A percentile compares a stretch with the other conserved stretches of the same genome.
Evolutionary conservation across 129 eudicot species (phyloP).

Genomic region (Helianthus tuberosus): DNA sequence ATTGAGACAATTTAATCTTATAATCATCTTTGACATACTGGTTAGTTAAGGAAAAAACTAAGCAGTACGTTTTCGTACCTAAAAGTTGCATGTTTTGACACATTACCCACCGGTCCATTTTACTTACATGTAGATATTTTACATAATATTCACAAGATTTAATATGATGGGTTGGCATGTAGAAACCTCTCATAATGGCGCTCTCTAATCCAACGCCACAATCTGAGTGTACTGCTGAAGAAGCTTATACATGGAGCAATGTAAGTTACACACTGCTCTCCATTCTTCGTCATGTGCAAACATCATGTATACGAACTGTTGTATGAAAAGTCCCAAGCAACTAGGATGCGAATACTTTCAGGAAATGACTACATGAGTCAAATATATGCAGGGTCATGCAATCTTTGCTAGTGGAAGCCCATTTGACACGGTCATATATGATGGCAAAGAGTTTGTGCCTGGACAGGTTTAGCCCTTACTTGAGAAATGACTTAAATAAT

Average conservation of each 20-base stretch:
- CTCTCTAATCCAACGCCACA: conserved; percentile 98
- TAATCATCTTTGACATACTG: not conserved
- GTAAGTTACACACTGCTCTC: conserved; percentile 40
- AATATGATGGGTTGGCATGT: conserved; percentile 27
- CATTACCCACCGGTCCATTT: not conserved
- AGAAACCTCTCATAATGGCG: conserved; percentile 97
- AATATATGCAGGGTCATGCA: conserved; percentile 75
- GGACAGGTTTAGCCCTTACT: conserved; percentile 68
- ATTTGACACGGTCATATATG: conserved; percentile 65
- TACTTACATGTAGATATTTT: not conserved
- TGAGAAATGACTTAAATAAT: not conserved
- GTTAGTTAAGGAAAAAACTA: not conserved
- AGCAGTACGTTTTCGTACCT: not conserved
- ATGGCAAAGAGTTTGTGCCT: conserved; percentile 69
- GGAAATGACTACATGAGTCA: not conserved
- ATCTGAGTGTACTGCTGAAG: conserved; percentile 98
- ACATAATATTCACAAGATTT: not conserved
- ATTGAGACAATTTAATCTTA: not conserved
- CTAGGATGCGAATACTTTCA: conserved; percentile 4
- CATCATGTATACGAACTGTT: not conserved
- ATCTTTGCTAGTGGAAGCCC: conserved; percentile 99
- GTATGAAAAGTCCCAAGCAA: not conserved
- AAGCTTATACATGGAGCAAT: conserved; percentile 95
- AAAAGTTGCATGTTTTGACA: not conserved
- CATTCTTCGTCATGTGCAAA: conserved; percentile 7